phyloP scores from a whole-genome alignment of 768 basidiomycete species.

The Trametes elegans region DNA sequence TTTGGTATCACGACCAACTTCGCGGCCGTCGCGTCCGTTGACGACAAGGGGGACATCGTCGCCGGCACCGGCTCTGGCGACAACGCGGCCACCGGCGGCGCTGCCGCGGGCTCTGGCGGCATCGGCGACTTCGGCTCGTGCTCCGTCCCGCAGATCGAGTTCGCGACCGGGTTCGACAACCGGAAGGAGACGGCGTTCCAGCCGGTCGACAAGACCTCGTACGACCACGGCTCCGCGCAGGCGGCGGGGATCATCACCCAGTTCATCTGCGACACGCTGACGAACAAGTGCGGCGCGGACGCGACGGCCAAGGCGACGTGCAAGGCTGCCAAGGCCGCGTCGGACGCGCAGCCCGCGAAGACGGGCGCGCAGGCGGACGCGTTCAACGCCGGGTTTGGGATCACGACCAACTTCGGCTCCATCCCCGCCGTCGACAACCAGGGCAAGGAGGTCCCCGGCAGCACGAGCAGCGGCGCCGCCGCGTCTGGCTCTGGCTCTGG shows the following conservation, averaged over 20 bases:
- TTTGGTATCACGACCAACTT: slow-evolving; percentile 60
- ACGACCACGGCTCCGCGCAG: slow-evolving; percentile 59
- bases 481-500: slow-evolving; percentile 25
- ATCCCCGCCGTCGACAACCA: slow-evolving; percentile 45
- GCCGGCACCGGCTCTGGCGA: slow-evolving; percentile 28
- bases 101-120: slow-evolving; percentile 17
- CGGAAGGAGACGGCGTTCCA: slow-evolving; percentile 55
- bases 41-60: slow-evolving; percentile 41
- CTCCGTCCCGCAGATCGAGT: slow-evolving; percentile 53
- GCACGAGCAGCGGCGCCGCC: slow-evolving; percentile 14
- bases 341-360: slow-evolving; percentile 26
- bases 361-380: slow-evolving; percentile 57
- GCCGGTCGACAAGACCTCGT: slow-evolving; percentile 47
- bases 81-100: slow-evolving; percentile 13
- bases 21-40: slow-evolving; percentile 39
- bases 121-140: slow-evolving; percentile 52
- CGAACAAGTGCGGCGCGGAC: slow-evolving; percentile 54
- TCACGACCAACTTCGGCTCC: slow-evolving; percentile 48
- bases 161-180: slow-evolving; percentile 52
- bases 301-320: slow-evolving; percentile 52
- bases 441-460: slow-evolving; percentile 36
- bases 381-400: slow-evolving; percentile 59
- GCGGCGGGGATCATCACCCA: slow-evolving; percentile 58
- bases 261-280: slow-evolving; percentile 55
- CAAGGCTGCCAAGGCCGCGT: slow-evolving; percentile 34